Base-by-base conservation (phyloP, 768 basidiomycete species). In the Tulasnella calospora region DNA sequence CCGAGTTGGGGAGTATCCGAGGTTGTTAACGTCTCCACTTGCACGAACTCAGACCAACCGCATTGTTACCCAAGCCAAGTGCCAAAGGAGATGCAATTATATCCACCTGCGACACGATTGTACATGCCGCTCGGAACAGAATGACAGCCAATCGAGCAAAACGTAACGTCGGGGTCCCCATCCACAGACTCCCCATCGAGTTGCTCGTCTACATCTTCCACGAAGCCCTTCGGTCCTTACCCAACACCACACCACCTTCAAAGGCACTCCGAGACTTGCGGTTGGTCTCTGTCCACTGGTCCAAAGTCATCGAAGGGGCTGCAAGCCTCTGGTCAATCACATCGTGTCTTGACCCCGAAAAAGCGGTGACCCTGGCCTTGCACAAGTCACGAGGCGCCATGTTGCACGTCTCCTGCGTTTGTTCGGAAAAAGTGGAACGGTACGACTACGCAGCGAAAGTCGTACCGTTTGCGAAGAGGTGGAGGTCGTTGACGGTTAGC, bases 71-170 rank as follows among this genome's bases (percentile, higher is more conserved):
- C 8, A 27, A 67, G 33, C 61, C 61, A 33, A 67, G 13, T 5
- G 61, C 61, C 27, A 67, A 67, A 67, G 61, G 61, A 33, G 61
- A 67, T 33, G 61, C 61, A 67, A 67, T 67, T 33, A 67, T 67
- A 9, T 67, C 61, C 33, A 67, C 61, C 7, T 67, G 61, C 27
- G 61, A 30, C 33, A 67, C 61, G 27, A 67, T 67, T 13, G 61
- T 67, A 30, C 61, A 67, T 33, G 61, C 61, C 61, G 61, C 61
- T 67, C 61, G 61, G n/a, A 27, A 13, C 30, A 3, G 61, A 4
- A 27, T 67, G 30, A n/a, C 61, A 13, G n/a, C 61, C 12, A 67
- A 67, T n/a, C n/a, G 33, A 15, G 27, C 61, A 27, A 67, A 67
- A 67, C 61, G 61, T 2, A 67, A 67, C 47, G 47, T 51, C 23